Base-by-base conservation (phyloP, 176 grass and related monocot species). In the Juncus inflexus region DNA sequence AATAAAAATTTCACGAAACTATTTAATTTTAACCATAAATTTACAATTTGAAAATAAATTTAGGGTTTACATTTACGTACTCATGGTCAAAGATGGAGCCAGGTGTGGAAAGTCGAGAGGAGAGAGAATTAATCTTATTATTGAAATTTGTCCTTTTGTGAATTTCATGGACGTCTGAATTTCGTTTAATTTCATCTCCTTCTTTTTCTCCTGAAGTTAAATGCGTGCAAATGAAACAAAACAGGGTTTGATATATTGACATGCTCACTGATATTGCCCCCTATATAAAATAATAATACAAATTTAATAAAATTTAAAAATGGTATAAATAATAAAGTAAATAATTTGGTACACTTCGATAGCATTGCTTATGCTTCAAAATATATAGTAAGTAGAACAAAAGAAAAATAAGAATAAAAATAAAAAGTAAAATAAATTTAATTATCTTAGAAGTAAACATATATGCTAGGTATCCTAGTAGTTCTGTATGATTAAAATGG, bases 231-330 rank as follows among this genome's bases (percentile, higher is more conserved):
- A 87, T 83, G 80, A 96, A 96, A 65, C 91, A 90, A 83, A 90
- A 85, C 49, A 72, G 58, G 45, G 87, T 90, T 67, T 87, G 79
- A 82, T 96, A 67, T 90, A 96, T 77, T 55, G 81, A 96, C 91
- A 96, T 81, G 84, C 91, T 96, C 57, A 85, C 91, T 72, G 91
- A 96, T 90, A 96, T 73, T 69, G 91, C 84, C 64, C 91, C 91
- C 91, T 96, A 74, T 10, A 83, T 61, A 89, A 62, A 67, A n/a
- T n/a, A n/a, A n/a, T n/a, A n/a, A n/a, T n/a, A n/a, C n/a, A n/a
- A n/a, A n/a, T n/a, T n/a, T n/a, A n/a, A n/a, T n/a, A n/a, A n/a
- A n/a, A n/a, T n/a, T n/a, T n/a, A n/a, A n/a, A n/a, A n/a, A n/a
- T n/a, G n/a, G n/a, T n/a, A n/a, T n/a, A n/a, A n/a, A n/a, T n/a